phyloP scores from a whole-genome alignment of 1,284 basidiomycete genomes.

The Microbotryum lychnidis-dioicae region DNA sequence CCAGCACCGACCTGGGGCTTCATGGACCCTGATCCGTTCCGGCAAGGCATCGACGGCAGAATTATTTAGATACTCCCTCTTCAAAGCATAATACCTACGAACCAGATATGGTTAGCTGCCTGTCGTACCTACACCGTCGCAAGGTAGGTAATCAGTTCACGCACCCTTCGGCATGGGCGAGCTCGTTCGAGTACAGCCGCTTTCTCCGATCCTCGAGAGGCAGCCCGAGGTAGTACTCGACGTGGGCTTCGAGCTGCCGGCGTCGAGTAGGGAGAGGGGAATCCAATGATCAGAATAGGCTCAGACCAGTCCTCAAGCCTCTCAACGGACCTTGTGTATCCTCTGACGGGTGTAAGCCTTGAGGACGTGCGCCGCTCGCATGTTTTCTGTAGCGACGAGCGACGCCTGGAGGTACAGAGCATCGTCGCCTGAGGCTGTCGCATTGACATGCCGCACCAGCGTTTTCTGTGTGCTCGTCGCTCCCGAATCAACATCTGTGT shows the following conservation, averaged over 20 bases:
- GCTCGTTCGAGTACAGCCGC: slow-evolving; percentile 22
- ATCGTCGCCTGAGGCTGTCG: slow-evolving; percentile 15
- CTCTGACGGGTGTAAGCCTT: slow-evolving; percentile 24
- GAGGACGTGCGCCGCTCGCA: slow-evolving; percentile 24
- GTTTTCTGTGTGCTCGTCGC: slow-evolving; percentile 10
- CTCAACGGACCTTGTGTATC: slow-evolving; percentile 21
- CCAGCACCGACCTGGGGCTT: slow-evolving; percentile 12
- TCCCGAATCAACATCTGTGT: background rate
- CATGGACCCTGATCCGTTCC: slow-evolving; percentile 8
- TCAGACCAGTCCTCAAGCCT: background rate
- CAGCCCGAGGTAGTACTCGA: slow-evolving; percentile 21
- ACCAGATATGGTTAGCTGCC: background rate
- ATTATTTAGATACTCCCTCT: slow-evolving; percentile 21
- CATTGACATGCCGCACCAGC: slow-evolving; percentile 12
- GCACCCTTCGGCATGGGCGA: slow-evolving; percentile 20
- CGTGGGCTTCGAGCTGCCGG: slow-evolving; percentile 24
- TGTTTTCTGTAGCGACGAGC: slow-evolving; percentile 27
- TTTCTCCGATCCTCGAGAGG: slow-evolving; percentile 8
- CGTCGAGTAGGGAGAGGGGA: too few relatives aligned
- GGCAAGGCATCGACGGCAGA: slow-evolving; percentile 29
- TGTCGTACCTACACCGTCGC: too few relatives aligned
- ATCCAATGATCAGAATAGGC: background rate
- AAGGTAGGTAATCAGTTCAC: background rate
- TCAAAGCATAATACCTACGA: slow-evolving; percentile 18
- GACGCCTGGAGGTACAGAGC: slow-evolving; percentile 16